phyloP scores from a whole-genome alignment of 2,329 filamentous ascomycete species.

The Drechslerella stenobrocha region DNA sequence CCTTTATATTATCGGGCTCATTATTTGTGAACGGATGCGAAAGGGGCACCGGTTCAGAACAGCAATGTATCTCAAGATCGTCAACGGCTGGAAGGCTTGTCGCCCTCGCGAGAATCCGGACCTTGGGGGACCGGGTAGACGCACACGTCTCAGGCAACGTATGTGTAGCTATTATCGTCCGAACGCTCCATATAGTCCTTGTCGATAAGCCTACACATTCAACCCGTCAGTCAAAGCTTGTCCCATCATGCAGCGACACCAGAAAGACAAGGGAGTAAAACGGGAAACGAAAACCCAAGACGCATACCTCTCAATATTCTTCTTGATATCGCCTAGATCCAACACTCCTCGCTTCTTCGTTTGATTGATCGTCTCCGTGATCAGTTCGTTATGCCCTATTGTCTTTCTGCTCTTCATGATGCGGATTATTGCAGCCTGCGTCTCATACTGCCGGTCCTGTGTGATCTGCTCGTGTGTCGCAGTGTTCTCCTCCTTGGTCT shows the following conservation, averaged over 20 bases:
- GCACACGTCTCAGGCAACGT: slow-evolving; percentile 66
- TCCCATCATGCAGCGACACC: neutral
- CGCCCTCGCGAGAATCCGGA: too few species aligned
- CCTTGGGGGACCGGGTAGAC: too few species aligned
- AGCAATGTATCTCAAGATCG: too few species aligned
- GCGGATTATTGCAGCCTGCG: slow-evolving; percentile 91
- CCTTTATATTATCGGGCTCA: too few species aligned
- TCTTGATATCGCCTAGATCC: slow-evolving; percentile 86
- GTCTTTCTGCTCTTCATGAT: slow-evolving; percentile 95
- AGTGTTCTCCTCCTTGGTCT: slow-evolving; percentile 92
- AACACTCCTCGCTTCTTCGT: slow-evolving; percentile 84
- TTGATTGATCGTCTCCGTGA: slow-evolving; percentile 87
- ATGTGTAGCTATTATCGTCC: slow-evolving; percentile 70
- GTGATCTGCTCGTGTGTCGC: slow-evolving; percentile 88
- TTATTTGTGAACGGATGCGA: too few species aligned
- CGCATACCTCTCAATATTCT: slow-evolving; percentile 87
- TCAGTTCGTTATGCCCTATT: slow-evolving; percentile 82
- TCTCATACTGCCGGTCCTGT: slow-evolving; percentile 90
- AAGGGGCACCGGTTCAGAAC: too few species aligned
- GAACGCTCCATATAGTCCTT: slow-evolving; percentile 89
- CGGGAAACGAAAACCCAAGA: slow-evolving; percentile 52
- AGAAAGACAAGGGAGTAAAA: too few species aligned
- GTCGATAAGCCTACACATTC: slow-evolving; percentile 71
- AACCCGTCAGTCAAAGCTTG: neutral
- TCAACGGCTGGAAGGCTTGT: too few species aligned